A percentile compares a stretch with the other conserved stretches of the same genome.
Evolutionary conservation across 805 yeast species (phyloP).

Genomic region (Sugiyamaella qingdaonensis): DNA sequence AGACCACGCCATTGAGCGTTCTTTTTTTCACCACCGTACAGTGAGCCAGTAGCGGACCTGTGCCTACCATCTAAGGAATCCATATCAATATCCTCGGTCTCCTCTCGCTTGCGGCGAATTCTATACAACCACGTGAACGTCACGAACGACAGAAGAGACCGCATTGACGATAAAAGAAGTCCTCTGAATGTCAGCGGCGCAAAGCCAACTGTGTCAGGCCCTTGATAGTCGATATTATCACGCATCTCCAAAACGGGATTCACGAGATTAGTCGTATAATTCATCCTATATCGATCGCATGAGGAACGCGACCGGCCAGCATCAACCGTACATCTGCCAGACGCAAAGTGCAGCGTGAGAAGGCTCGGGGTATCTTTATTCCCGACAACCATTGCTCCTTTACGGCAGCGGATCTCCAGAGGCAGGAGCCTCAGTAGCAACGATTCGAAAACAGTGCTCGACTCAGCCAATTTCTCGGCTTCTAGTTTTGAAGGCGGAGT

Average conservation of each 20-base stretch:
- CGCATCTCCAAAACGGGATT: conserved; percentile 58
- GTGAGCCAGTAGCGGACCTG: not conserved
- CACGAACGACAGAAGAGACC: not conserved
- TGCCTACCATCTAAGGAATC: not conserved
- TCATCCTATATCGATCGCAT: conserved; percentile 54
- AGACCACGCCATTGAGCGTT: conserved; percentile 68
- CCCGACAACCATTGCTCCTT: conserved; percentile 76
- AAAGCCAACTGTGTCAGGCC: conserved; percentile 21
- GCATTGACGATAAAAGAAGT: not conserved
- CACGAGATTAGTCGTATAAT: conserved; percentile 42
- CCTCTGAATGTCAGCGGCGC: conserved; percentile 2
- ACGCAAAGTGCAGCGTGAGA: conserved; percentile 54
- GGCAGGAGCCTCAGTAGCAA: conserved; percentile 47
- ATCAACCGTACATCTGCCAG: conserved; percentile 57
- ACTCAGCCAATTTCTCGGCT: not conserved
- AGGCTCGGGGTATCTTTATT: conserved; percentile 74
- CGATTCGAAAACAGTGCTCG: not conserved
- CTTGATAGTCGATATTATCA: conserved; percentile 65
- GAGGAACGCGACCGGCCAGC: conserved; percentile 44
- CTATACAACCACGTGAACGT: not conserved
- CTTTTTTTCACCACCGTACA: not conserved
- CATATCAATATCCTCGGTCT: not conserved
- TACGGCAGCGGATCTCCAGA: conserved; percentile 51
- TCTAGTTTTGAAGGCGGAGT: not conserved
- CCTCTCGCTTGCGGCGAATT: not conserved